Conservation (phyloP, 1,284 basidiomycete species). For the Cutaneotrichosporon cyanovorans region DNA sequence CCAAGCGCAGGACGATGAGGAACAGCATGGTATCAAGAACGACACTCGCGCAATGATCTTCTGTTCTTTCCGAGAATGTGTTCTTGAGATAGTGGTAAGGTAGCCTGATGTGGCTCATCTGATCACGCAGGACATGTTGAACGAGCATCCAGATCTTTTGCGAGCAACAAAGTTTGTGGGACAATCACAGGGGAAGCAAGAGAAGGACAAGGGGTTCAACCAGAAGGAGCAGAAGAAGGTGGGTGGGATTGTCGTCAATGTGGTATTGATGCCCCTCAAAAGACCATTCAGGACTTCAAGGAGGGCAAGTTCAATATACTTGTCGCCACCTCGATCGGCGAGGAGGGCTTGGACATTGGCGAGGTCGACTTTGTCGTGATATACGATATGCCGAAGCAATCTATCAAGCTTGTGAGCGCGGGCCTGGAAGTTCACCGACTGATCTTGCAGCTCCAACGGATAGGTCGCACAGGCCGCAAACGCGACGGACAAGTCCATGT, state of each 20-base stretch:
- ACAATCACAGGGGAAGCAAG: conserved; percentile 72
- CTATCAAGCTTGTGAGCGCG: conserved; percentile 79
- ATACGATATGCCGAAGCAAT: conserved; percentile 93
- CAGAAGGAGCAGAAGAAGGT: conserved; percentile 90
- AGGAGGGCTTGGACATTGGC: conserved; percentile 98
- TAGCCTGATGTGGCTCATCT: neutral
- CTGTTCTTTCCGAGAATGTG: conserved; percentile 76
- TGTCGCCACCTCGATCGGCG: conserved; percentile 94
- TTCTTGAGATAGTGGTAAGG: conserved; percentile 75
- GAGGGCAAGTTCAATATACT: conserved; percentile 80
- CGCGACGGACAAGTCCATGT: conserved; percentile 84
- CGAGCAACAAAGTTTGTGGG: conserved; percentile 81
- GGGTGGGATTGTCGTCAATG: too few species aligned
- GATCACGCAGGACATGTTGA: conserved; percentile 53
- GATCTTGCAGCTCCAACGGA: conserved; percentile 70
- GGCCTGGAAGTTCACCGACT: neutral
- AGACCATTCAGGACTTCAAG: conserved; percentile 74
- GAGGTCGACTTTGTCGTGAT: conserved; percentile 96
- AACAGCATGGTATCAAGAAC: conserved; percentile 43
- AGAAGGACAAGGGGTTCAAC: conserved; percentile 69
- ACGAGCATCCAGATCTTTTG: conserved; percentile 63
- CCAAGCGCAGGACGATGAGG: conserved; percentile 52
- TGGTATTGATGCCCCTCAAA: too few species aligned
- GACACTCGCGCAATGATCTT: conserved; percentile 92
- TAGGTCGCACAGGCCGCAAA: conserved; percentile 92